These are phyloP conservation scores for Xylaria longipes DNA, from an alignment of 495 filamentous ascomycete genomes.

Conservation along the genomic window DNA sequence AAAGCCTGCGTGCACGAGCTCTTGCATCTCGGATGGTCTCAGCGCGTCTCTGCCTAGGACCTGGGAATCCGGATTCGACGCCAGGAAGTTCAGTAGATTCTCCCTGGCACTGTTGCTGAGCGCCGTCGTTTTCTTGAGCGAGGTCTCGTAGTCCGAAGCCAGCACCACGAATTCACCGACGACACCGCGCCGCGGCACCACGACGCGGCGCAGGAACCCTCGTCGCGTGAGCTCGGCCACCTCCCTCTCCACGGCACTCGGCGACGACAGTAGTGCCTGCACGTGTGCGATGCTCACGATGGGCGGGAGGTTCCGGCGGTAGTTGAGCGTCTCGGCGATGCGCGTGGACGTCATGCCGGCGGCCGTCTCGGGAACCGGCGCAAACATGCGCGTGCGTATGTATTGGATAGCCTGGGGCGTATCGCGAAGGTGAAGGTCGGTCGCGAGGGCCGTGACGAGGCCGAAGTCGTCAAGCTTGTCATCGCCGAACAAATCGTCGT, in stretches of 20 bases:
- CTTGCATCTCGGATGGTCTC: conserved; percentile 56
- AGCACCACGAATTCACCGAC: conserved; percentile 77
- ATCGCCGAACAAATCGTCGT: conserved; percentile 51
- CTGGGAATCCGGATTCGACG: conserved; percentile 59
- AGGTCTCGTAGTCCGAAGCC: conserved; percentile 63
- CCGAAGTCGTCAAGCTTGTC: conserved; percentile 65
- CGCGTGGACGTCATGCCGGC: conserved; percentile 77
- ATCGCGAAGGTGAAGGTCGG: conserved; percentile 63
- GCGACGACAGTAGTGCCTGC: conserved; percentile 67
- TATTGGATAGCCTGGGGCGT: conserved; percentile 69
- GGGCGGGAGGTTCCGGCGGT: conserved; percentile 69
- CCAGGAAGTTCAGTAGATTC: conserved; percentile 63
- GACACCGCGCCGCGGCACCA: conserved; percentile 69
- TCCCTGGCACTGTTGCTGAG: conserved; percentile 62
- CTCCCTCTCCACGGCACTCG: conserved; percentile 76
- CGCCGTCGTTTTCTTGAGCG: conserved; percentile 53
- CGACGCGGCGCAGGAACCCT: conserved; percentile 69
- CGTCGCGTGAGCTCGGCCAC: conserved; percentile 65
- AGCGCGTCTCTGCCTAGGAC: conserved; percentile 58
- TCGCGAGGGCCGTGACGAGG: conserved; percentile 56
- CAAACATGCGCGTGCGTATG: conserved; percentile 70
- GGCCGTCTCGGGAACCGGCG: conserved; percentile 63
- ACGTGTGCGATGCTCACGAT: conserved; percentile 75
- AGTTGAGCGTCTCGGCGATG: conserved; percentile 73
- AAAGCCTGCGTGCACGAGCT: conserved; percentile 75